Evolutionary conservation across 495 filamentous ascomycete genomes (phyloP), one percentile per base, ranked within the genome.

Genomic region (Xylaria castorea): DNA sequence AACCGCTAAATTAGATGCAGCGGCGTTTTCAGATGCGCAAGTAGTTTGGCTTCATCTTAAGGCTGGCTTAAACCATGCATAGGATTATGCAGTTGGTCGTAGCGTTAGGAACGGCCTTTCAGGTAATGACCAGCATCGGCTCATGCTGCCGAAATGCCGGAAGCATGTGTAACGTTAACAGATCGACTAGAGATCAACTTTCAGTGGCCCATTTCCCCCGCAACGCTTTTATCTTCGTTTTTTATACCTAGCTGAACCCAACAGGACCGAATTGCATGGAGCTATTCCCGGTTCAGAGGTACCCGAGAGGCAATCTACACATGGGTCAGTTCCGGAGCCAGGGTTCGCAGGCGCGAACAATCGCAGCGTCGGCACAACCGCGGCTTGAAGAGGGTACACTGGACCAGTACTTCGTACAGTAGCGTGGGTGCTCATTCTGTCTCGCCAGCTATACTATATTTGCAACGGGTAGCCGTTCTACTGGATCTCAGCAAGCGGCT

Each of bases 91-190:
- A 61, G 34, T 38, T 34, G n/a, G 58, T 61, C 58, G 34, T 32
- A 38, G 18, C 30, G 12, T 11, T 38, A 7, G 25, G 34, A 61
- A 61, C 58, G 58, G 58, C 58, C 25, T 38, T 61, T 46, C 64
- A 36, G 64, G 7, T 66, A n/a, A 25, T 22, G 36, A 50, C 16
- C 6, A 20, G 48, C 40, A 46, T 32, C 42, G 40, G 27, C 34
- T 42, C 38, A 34, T 16, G 12, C 40, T 30, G 42, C 62, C 42
- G 62, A 42, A 20, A 65, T 40, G 22, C 6, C 30, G 46, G 44
- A n/a, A 53, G 34, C 16, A 38, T 40, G 50, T 68, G 50, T 57
- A 68, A 50, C 44, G 34, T 55, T 40, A 66, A 66, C 46, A 68
- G 1, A 16, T 40, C 46, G 44, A 57, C 36, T 68, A 34, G 20